Evolutionary conservation across 163 green algal genomes (phyloP).

Genomic region (Chlamydomonas reinhardtii): DNA sequence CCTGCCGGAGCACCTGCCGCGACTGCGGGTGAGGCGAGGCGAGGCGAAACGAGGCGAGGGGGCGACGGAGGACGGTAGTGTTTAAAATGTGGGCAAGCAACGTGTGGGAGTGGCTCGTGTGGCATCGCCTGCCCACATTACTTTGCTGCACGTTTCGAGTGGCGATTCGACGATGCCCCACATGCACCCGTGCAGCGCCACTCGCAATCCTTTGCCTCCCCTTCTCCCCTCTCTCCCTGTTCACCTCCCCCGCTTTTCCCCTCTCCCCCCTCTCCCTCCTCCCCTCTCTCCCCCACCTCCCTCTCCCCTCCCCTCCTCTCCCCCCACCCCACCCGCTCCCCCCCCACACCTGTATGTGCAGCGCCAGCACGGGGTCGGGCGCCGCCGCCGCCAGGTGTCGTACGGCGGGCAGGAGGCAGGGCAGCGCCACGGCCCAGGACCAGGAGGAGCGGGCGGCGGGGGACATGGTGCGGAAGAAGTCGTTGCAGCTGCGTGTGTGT

Average conservation of each 20-base stretch:
- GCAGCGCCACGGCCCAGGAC: not conserved
- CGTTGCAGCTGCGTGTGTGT: not conserved
- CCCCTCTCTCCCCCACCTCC: not conserved
- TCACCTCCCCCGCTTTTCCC: no score
- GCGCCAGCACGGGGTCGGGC: not conserved
- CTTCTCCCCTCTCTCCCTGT: no score
- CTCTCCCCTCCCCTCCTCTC: not conserved
- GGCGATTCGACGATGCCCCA: no score
- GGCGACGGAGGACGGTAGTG: no score
- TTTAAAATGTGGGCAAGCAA: no score
- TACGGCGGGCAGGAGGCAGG: not conserved
- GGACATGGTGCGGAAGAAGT: constrained; percentile 34
- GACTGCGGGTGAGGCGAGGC: not conserved
- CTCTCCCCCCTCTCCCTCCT: no score
- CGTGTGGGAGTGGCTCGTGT: no score
- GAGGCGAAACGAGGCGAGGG: no score
- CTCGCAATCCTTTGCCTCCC: no score
- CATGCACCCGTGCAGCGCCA: not conserved
- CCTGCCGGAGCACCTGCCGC: not conserved
- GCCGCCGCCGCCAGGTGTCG: not conserved
- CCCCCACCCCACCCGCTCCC: not conserved
- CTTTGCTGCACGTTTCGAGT: no score
- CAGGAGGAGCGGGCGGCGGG: not conserved
- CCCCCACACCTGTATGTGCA: constrained; percentile 2
- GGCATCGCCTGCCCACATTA: no score